Evolutionary conservation across 1,284 basidiomycete genomes (phyloP), one percentile per base, ranked within the genome.

Genomic region (Waitea zeae): DNA sequence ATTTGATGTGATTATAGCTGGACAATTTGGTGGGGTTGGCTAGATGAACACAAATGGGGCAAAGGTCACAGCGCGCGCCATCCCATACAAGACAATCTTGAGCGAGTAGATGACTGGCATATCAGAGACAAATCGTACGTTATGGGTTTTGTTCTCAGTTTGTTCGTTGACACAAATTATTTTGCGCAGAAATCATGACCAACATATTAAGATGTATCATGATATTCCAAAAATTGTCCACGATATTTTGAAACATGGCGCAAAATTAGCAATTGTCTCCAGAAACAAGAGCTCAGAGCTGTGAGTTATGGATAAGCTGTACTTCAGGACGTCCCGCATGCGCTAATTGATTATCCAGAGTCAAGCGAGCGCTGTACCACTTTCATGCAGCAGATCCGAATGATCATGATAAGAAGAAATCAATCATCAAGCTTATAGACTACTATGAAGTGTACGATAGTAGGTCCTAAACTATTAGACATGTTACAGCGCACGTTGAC

Each of bases 231-330:
- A 27, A 3, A 40, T 42, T 17, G 36, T 42, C 26, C 11, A 35
- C 3, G 41, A 42, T 20, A 40, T 42, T 30, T 9, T 35, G 36
- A 35, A 38, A 33, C 34, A 42, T 26, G 36, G 34, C 11, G 41
- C 41, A 14, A 34, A 38, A 17, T 28, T 42, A 12, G 41, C 41
- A 13, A 40, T 42, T 20, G 41, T 42, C 12, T 40, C 41, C 13
- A 39, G 41, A 5, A 42, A 38, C 30, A 38, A 13, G 27, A 42
- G 41, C 41, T 40, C 40, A 27, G 39, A 26, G 5, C 32, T 40
- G 40, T 40, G 19, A 31, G 40, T 31, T 4, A n/a, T 14, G 5
- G 15, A 14, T 19, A n/a, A 12, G 6, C 20, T 12, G 6, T 14
- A 28, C 12, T 27, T 28, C 9, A n/a, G 9, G 24, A 9, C 33